These are phyloP conservation scores for Brachypodium distachyon DNA, from an alignment of 202 grass and related monocot genomes.

Conservation along the genomic window DNA sequence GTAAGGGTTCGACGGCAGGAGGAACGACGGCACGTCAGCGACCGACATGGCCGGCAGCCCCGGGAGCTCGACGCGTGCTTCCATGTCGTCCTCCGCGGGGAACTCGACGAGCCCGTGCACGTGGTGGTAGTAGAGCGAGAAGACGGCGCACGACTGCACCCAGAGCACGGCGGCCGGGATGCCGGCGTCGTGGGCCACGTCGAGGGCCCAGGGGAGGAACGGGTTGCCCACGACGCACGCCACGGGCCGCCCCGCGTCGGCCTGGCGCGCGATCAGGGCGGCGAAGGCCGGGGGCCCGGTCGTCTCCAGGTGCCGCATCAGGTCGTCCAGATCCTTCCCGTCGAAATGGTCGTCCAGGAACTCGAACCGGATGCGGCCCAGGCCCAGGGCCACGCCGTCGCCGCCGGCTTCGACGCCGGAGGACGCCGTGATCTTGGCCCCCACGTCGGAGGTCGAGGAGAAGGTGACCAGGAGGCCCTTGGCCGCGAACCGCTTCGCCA, in stretches of 20 bases:
- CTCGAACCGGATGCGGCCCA: constrained; percentile 61
- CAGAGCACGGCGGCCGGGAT: constrained; percentile 60
- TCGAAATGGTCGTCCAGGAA: constrained; percentile 40
- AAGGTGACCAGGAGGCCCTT: constrained; percentile 70
- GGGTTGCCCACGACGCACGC: constrained; percentile 66
- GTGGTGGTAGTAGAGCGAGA: constrained; percentile 73
- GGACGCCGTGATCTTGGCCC: constrained; percentile 29
- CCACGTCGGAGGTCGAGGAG: constrained; percentile 37
- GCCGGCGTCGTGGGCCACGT: constrained; percentile 44
- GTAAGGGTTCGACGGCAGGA: constrained; percentile 64
- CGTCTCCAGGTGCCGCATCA: constrained; percentile 31
- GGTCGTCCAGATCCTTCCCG: not conserved
- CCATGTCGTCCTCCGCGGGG: constrained; percentile 35
- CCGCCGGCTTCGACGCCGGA: constrained; percentile 20
- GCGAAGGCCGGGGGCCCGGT: constrained; percentile 13
- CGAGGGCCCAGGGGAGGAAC: constrained; percentile 66
- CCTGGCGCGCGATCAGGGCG: constrained; percentile 41
- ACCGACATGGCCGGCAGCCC: constrained; percentile 45
- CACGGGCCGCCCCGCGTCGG: constrained; percentile 28
- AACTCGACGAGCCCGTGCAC: constrained; percentile 52
- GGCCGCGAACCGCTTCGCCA: constrained; percentile 63
- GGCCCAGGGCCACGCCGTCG: constrained; percentile 34
- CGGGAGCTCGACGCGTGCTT: constrained; percentile 26
- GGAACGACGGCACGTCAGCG: constrained; percentile 70
- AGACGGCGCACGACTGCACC: constrained; percentile 80